phyloP scores from a whole-genome alignment of 1,139 yeast genomes.

The Candida albicans region DNA sequence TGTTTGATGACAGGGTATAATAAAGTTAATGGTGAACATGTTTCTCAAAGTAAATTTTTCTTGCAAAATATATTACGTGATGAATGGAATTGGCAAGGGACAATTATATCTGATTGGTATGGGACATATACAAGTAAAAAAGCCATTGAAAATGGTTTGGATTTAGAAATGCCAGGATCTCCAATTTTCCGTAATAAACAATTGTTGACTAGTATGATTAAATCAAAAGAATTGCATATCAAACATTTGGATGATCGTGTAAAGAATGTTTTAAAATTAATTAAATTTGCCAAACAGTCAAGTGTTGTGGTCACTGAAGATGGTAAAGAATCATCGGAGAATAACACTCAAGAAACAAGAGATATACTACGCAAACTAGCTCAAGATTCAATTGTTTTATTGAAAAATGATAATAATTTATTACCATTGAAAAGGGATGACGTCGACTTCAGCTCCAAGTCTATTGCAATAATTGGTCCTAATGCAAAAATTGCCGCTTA shows the following conservation, averaged over 20 bases:
- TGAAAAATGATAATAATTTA: slow-evolving; percentile 49
- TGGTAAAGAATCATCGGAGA: slow-evolving; percentile 25
- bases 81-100: slow-evolving; percentile 47
- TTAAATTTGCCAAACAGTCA: slow-evolving; percentile 37
- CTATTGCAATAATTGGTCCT: slow-evolving; percentile 36
- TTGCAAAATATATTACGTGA: slow-evolving; percentile 41
- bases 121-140: slow-evolving; percentile 52
- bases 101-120: slow-evolving; percentile 63
- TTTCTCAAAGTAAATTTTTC: slow-evolving; percentile 44
- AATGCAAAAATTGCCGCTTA: slow-evolving; percentile 30
- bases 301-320: slow-evolving; percentile 35
- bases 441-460: slow-evolving; percentile 12
- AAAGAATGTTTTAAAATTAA: slow-evolving; percentile 44
- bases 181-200: slow-evolving; percentile 42
- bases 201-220: slow-evolving; percentile 32
- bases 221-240: slow-evolving; percentile 29
- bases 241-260: slow-evolving; percentile 47
- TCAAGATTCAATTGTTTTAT: slow-evolving; percentile 51
- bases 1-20: slow-evolving; percentile 60
- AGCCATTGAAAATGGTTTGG: slow-evolving; percentile 53
- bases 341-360: slow-evolving; percentile 45
- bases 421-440: slow-evolving; percentile 33
- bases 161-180: slow-evolving; percentile 68
- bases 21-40: slow-evolving; percentile 57
- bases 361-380: slow-evolving; percentile 46